phyloP scores from a whole-genome alignment of 2,329 filamentous ascomycete species.

The Fusarium domesticum region DNA sequence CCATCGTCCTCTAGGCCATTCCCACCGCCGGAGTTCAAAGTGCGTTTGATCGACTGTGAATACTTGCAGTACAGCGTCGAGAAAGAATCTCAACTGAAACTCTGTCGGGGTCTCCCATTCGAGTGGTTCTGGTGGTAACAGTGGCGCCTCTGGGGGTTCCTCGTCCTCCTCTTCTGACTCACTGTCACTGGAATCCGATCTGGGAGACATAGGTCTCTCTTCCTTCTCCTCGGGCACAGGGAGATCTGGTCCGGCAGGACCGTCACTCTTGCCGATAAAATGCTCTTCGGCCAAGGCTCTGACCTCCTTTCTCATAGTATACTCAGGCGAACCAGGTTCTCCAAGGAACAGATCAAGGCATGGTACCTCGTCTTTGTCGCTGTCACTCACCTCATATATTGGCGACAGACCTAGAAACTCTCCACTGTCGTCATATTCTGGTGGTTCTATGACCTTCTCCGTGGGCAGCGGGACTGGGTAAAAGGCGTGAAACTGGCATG shows the following conservation, averaged over 20 bases:
- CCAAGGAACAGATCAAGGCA: not conserved
- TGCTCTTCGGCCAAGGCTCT: too few relatives aligned
- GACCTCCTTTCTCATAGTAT: not conserved
- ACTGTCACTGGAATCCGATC: not conserved
- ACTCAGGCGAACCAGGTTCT: not conserved
- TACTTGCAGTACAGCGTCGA: not conserved
- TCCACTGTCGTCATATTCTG: too few relatives aligned
- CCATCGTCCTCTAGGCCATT: not conserved
- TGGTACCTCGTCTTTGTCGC: not conserved
- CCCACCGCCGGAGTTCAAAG: not conserved
- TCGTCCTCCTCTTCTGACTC: not conserved
- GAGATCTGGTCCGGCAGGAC: too few relatives aligned
- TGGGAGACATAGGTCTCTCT: too few relatives aligned
- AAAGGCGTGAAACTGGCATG: conserved; percentile 11
- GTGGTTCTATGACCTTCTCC: not conserved
- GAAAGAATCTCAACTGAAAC: not conserved
- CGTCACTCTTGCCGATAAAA: too few relatives aligned
- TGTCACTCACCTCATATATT: not conserved
- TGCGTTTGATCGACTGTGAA: not conserved
- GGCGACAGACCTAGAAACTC: not conserved
- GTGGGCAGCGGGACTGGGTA: not conserved
- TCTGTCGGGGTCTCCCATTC: not conserved
- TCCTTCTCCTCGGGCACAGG: too few relatives aligned
- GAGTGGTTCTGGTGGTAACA: not conserved
- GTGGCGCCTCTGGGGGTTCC: too few relatives aligned